phyloP scores from a whole-genome alignment of 192 early-diverging fungal genomes.

The Coemansia guatemalensis region DNA sequence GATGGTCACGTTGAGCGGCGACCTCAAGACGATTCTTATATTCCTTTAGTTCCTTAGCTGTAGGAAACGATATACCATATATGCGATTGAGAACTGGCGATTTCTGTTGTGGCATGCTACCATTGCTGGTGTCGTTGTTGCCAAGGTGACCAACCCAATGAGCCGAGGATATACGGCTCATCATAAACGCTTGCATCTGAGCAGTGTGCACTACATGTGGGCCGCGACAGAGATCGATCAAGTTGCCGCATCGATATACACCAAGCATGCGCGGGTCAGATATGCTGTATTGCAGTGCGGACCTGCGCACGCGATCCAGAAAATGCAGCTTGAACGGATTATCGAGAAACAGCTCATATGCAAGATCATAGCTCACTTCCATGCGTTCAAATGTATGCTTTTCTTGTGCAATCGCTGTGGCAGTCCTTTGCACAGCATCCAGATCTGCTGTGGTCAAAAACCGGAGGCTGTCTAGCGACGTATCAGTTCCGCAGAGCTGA shows the following conservation, averaged over 20 bases:
- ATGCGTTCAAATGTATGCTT: conserved; percentile 66
- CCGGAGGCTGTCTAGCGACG: conserved; percentile 20
- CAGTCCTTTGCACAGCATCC: conserved; percentile 52
- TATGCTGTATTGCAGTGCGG: not conserved
- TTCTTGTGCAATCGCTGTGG: conserved; percentile 54
- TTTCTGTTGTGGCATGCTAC: conserved; percentile 24
- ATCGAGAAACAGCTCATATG: conserved; percentile 63
- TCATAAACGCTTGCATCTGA: conserved; percentile 57
- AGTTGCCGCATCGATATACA: conserved; percentile 66
- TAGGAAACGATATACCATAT: conserved; percentile 72
- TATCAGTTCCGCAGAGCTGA: conserved; percentile 18
- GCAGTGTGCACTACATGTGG: conserved; percentile 74
- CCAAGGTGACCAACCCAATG: conserved; percentile 57
- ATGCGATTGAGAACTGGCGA: conserved; percentile 65
- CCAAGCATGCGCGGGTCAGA: conserved; percentile 50
- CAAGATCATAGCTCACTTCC: conserved; percentile 59
- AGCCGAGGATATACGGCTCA: conserved; percentile 60
- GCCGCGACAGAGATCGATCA: conserved; percentile 78
- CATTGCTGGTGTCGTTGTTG: not conserved
- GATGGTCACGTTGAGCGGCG: conserved; percentile 63
- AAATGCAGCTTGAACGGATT: conserved; percentile 78
- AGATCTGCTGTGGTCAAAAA: conserved; percentile 58
- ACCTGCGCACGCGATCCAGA: conserved; percentile 36
- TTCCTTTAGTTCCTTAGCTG: conserved; percentile 51
- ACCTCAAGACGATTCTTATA: conserved; percentile 56